These are phyloP conservation scores for Amborella trichopoda DNA, from an alignment of 164 flowering plant genomes.

Conservation along the genomic window DNA sequence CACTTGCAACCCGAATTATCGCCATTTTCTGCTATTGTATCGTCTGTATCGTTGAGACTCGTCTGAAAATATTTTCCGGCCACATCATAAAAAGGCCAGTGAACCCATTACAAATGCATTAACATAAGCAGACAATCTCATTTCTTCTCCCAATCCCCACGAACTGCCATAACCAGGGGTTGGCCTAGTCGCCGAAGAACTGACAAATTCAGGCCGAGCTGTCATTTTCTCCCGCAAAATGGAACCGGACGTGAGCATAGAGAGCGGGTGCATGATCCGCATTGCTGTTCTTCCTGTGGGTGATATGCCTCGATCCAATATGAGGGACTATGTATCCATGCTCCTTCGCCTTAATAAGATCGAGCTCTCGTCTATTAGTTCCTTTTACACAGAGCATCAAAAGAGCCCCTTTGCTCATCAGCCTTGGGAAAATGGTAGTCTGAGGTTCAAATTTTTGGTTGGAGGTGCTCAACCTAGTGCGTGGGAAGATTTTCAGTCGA, in stretches of 20 bases:
- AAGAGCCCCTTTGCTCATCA: slow-evolving; percentile 90
- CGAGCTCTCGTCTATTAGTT: slow-evolving; percentile 71
- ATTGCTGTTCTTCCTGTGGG: slow-evolving; percentile 90
- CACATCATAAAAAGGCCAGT: no score
- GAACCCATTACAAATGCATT: no score
- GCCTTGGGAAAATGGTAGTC: slow-evolving; percentile 84
- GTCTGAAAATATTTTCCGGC: no score
- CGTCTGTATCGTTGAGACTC: no score
- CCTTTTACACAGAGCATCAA: slow-evolving; percentile 98
- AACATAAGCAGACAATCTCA: no score
- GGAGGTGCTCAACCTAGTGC: slow-evolving; percentile 79
- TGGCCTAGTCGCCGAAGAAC: no score
- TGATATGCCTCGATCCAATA: slow-evolving; percentile 37
- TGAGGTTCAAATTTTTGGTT: slow-evolving; percentile 74
- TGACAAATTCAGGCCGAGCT: no score
- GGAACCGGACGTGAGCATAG: slow-evolving; percentile 99
- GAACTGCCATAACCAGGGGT: no score
- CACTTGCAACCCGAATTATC: no score
- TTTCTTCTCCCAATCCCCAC: no score
- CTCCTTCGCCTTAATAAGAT: slow-evolving; percentile 50
- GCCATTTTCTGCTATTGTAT: no score
- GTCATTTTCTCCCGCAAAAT: no score
- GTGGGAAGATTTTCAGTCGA: slow-evolving; percentile 96
- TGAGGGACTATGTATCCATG: slow-evolving; percentile 69
- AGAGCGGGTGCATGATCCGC: slow-evolving; percentile 75